Conservation (phyloP, 345 rosid species). For the Aurinia saxatilis region DNA sequence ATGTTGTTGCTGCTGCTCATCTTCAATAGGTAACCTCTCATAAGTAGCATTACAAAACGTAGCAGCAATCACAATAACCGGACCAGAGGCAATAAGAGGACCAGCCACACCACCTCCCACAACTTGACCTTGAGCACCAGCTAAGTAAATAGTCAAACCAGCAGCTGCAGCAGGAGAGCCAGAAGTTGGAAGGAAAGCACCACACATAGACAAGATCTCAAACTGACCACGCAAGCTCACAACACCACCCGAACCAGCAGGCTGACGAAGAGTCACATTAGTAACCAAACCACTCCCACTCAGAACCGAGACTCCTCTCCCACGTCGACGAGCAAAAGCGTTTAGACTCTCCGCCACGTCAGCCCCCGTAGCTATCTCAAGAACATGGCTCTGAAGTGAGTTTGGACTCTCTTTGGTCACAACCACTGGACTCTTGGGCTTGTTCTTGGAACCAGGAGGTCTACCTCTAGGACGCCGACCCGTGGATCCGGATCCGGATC, state of each 20-base stretch:
- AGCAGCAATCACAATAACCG: conserved; percentile 80
- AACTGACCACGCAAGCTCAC: conserved; percentile 71
- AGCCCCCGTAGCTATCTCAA: conserved; percentile 67
- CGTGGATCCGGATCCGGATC: conserved; percentile 34
- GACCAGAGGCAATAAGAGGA: conserved; percentile 66
- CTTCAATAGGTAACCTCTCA: conserved; percentile 68
- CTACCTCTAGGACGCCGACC: conserved; percentile 78
- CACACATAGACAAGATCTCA: conserved; percentile 78
- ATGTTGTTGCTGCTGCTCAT: conserved; percentile 26
- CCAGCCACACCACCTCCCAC: conserved; percentile 79
- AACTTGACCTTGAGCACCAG: conserved; percentile 88
- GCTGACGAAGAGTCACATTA: conserved; percentile 74
- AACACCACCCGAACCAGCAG: conserved; percentile 60
- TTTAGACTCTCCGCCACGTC: conserved; percentile 66
- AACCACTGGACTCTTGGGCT: conserved; percentile 60
- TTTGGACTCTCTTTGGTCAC: conserved; percentile 84
- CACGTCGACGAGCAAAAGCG: conserved; percentile 55
- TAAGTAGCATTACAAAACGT: conserved; percentile 75
- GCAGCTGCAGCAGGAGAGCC: conserved; percentile 71
- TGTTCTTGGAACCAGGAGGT: conserved; percentile 89
- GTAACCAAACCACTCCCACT: conserved; percentile 77
- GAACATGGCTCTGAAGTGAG: conserved; percentile 74
- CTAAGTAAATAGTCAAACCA: conserved; percentile 63
- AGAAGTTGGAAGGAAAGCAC: conserved; percentile 66
- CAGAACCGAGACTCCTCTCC: conserved; percentile 69